Percentiles rank a stretch among this genome's conserved stretches.
These are phyloP conservation scores for Sclerotinia nivalis DNA, from an alignment of 2,329 filamentous ascomycete genomes.

Conservation along the genomic window DNA sequence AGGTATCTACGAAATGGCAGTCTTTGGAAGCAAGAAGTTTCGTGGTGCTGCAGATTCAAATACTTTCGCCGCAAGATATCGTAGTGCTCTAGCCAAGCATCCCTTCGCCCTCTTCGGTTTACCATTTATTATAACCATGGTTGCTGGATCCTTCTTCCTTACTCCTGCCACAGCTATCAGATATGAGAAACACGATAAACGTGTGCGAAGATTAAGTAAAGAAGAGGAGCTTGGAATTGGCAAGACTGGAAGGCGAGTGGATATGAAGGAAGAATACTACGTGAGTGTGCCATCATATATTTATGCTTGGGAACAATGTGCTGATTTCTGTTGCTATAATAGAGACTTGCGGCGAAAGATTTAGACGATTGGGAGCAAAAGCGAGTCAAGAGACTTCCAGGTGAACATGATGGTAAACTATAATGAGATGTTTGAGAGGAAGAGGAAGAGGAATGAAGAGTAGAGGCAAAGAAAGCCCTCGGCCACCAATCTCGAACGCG, in stretches of 20 bases:
- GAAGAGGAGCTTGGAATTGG: slow-evolving; percentile 86
- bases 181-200: slow-evolving; percentile 90
- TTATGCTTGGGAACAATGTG: background rate
- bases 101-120: slow-evolving; percentile 93
- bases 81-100: slow-evolving; percentile 69
- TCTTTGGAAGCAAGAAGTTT: slow-evolving; percentile 71
- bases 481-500: background rate
- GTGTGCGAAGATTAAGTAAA: slow-evolving; percentile 78
- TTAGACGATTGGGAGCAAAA: slow-evolving; percentile 97
- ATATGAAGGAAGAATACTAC: slow-evolving; percentile 85
- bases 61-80: slow-evolving; percentile 74
- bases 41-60: slow-evolving; percentile 65
- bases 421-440: slow-evolving; percentile 39
- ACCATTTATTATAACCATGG: slow-evolving; percentile 86
- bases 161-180: slow-evolving; percentile 91
- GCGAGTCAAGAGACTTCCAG: slow-evolving; percentile 82
- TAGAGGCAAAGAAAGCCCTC: too few species aligned
- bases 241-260: slow-evolving; percentile 67
- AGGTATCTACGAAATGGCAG: slow-evolving; percentile 49
- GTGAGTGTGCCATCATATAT: slow-evolving; percentile 52
- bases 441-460: background rate
- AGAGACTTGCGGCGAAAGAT: slow-evolving; percentile 85
- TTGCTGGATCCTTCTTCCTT: slow-evolving; percentile 89
- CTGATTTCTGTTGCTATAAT: slow-evolving; percentile 31
- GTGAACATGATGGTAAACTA: slow-evolving; percentile 84